These are phyloP conservation scores for Leccinum boreale DNA, from an alignment of 768 basidiomycete species.

Conservation along the genomic window DNA sequence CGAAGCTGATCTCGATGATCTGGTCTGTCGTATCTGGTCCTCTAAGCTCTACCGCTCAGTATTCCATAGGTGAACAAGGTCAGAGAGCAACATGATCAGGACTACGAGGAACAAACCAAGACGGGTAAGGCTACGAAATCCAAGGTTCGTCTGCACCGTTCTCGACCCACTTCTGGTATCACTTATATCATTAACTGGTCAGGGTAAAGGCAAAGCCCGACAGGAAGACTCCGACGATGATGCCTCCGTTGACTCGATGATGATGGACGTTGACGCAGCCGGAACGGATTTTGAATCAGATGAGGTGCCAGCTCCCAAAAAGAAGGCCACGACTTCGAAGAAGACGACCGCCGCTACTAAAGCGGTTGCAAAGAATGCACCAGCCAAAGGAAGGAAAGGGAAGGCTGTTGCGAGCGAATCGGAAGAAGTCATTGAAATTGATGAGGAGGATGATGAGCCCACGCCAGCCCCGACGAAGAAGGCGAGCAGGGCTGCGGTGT, in stretches of 20 bases:
- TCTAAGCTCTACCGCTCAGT: background rate
- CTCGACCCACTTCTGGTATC: background rate
- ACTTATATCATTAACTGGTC: background rate
- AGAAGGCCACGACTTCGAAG: slow-evolving; percentile 39
- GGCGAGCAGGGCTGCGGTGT: slow-evolving; percentile 60
- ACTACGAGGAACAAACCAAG: slow-evolving; percentile 49
- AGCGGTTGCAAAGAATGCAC: slow-evolving; percentile 41
- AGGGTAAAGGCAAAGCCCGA: slow-evolving; percentile 54
- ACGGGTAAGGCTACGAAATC: slow-evolving; percentile 37
- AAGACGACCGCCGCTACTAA: slow-evolving; percentile 24
- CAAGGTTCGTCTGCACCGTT: slow-evolving; percentile 36
- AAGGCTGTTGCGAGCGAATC: slow-evolving; percentile 50
- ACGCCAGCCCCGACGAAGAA: slow-evolving; percentile 48
- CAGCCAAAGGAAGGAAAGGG: slow-evolving; percentile 54
- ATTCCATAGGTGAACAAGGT: slow-evolving; percentile 56
- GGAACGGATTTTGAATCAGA: slow-evolving; percentile 52
- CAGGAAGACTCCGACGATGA: slow-evolving; percentile 51
- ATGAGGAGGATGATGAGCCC: slow-evolving; percentile 49
- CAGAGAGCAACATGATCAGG: slow-evolving; percentile 66
- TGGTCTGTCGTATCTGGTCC: slow-evolving; percentile 41
- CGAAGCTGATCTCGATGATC: slow-evolving; percentile 73
- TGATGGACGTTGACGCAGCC: slow-evolving; percentile 64
- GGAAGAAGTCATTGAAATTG: slow-evolving; percentile 53
- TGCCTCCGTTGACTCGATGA: slow-evolving; percentile 64
- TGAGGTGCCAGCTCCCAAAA: slow-evolving; percentile 42